Base-by-base conservation (phyloP, 1,284 basidiomycete species). In the Fereydounia khargensis region DNA sequence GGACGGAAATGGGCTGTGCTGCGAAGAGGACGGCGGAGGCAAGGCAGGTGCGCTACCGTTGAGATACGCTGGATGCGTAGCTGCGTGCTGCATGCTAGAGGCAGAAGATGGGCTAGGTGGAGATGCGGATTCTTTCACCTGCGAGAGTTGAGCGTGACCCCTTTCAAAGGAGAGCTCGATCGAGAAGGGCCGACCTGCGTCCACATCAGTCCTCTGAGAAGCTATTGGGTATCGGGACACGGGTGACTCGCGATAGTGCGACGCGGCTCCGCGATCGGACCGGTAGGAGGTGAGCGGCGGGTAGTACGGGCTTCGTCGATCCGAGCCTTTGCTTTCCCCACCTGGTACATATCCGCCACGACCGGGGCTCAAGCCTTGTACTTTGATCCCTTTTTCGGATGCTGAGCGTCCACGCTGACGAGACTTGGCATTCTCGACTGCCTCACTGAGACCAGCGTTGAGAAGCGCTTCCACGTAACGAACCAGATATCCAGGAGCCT, bases 401-500 rank as follows among this genome's bases (percentile, higher is more conserved):
- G n/a, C n/a, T n/a, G n/a, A n/a, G n/a, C n/a, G 28, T 30, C 28
- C 28, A 27, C 25, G 25, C 8, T n/a, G 38, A 4, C 18, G 19
- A 30, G 27, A 19, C 23, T 51, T 45, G 4, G 52, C 46, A 37
- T 35, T 38, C n/a, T 56, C 48, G 11, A 53, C 39, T n/a, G 48
- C 55, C n/a, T 39, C 37, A 22, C 47, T 49, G n/a, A 61, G 19
- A 6, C 58, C 58, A 0, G 48, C 54, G 20, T 61, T 48, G 7
- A 61, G 41, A 19, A 56, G 42, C 0, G 58, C 58, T 0, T 40
- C 53, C 21, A 61, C 18, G 28, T 56, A 61, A 0, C 58, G 35
- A 7, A 53, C 52, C 18, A 61, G 39, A 30, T 61, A 61, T 3
- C 58, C 58, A 2, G 58, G 58, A 6, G 58, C 58, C 24, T 61